These are phyloP conservation scores for Fusarium clavum DNA, from an alignment of 2,329 filamentous ascomycete species.

Conservation along the genomic window DNA sequence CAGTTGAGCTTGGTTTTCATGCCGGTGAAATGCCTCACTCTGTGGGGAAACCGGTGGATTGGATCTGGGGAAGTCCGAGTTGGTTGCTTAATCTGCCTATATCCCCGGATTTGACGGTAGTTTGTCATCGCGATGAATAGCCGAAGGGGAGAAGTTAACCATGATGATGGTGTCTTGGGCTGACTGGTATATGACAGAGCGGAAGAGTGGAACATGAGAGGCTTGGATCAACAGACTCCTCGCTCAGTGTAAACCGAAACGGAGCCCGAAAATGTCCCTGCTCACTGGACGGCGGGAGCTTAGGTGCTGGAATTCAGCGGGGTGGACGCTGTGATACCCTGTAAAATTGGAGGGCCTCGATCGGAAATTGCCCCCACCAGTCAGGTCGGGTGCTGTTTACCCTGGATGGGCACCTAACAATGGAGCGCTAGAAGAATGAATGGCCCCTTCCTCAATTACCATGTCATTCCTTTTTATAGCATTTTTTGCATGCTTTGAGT, in stretches of 20 bases:
- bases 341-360: not conserved
- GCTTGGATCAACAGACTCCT: no score
- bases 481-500: no score
- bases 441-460: no score
- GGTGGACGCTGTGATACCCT: not conserved
- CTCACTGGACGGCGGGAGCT: no score
- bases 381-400: not conserved
- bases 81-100: not conserved
- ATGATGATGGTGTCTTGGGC: no score
- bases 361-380: not conserved
- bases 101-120: not conserved
- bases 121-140: not conserved
- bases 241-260: no score
- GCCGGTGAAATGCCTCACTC: not conserved
- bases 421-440: not conserved
- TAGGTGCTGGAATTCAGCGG: not conserved
- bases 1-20: not conserved
- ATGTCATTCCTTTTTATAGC: no score
- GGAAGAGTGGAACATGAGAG: no score
- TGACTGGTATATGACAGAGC: not conserved
- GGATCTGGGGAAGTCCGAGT: not conserved
- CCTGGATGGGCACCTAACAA: not conserved
- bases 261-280: no score
- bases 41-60: not conserved
- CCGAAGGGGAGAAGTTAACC: not conserved